Percentiles rank a stretch among this genome's conserved stretches.
These are phyloP conservation scores for Moniliophthora roreri DNA, from an alignment of 1,284 basidiomycete genomes.

Conservation along the genomic window DNA sequence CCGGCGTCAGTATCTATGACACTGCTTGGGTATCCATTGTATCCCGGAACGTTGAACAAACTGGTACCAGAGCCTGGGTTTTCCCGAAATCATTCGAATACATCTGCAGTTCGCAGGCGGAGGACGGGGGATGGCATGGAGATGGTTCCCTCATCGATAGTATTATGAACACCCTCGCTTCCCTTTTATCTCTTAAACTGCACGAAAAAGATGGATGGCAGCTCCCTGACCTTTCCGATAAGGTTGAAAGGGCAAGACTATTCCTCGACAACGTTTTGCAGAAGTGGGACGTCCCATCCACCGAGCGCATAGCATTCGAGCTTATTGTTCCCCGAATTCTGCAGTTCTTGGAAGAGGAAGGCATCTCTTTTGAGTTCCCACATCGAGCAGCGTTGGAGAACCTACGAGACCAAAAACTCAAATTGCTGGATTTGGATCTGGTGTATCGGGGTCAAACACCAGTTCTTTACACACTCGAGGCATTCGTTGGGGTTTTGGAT, in stretches of 20 bases:
- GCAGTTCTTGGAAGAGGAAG: conserved; percentile 1
- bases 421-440: neutral
- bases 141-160: neutral
- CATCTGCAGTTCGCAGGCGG: neutral
- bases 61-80: neutral
- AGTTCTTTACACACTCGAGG: conserved; percentile 5
- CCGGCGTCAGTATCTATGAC: neutral
- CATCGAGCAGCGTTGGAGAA: neutral
- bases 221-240: neutral
- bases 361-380: conserved; percentile 2
- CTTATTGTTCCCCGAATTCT: conserved; percentile 1
- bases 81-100: conserved; percentile 6
- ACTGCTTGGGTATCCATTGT: conserved; percentile 8
- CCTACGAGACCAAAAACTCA: neutral
- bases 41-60: neutral
- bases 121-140: neutral
- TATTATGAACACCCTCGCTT: conserved; percentile 4
- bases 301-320: conserved; percentile 6
- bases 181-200: conserved; percentile 3
- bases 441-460: conserved; percentile 1
- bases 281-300: neutral
- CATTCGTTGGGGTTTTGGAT: conserved; percentile 1
- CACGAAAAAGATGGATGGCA: neutral
- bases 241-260: neutral
- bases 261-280: neutral